These are phyloP conservation scores for Pleurozium schreberi DNA, from an alignment of 225 moss, liverwort and hornwort genomes.

Conservation along the genomic window DNA sequence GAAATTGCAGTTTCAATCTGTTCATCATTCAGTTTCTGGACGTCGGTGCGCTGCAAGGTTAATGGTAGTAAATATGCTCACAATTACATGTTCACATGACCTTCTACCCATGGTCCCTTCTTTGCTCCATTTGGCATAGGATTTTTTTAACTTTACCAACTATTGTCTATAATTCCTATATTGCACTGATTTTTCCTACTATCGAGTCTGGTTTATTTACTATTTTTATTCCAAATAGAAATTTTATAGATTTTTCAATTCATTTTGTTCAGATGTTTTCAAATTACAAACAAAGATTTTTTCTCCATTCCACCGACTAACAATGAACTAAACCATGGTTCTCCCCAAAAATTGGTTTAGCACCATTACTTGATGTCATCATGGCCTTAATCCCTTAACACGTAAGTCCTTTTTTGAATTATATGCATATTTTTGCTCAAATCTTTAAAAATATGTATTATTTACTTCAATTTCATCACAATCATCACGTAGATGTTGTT, in stretches of 20 bases:
- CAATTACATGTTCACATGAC: too few species aligned
- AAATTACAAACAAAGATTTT: rapidly evolving
- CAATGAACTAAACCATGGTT: rapidly evolving
- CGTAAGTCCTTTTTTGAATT: background rate
- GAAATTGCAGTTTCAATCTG: too few species aligned
- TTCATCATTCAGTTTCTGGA: too few species aligned
- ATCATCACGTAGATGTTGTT: too few species aligned
- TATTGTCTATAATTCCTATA: too few species aligned
- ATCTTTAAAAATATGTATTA: background rate
- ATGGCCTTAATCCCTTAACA: too few species aligned
- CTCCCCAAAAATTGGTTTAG: background rate
- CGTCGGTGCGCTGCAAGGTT: too few species aligned
- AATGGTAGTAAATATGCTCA: too few species aligned
- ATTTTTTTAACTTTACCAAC: too few species aligned
- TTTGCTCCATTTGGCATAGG: too few species aligned
- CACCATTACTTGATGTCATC: background rate
- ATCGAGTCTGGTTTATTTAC: rapidly evolving
- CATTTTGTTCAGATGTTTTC: rapidly evolving
- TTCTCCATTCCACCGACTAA: rapidly evolving
- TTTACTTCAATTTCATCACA: background rate
- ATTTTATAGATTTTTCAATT: background rate
- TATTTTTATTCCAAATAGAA: background rate
- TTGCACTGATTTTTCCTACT: too few species aligned
- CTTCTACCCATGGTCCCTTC: too few species aligned
- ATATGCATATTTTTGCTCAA: background rate